These are phyloP conservation scores for Emergomyces orientalis DNA, from an alignment of 2,329 filamentous ascomycete genomes.

Conservation along the genomic window DNA sequence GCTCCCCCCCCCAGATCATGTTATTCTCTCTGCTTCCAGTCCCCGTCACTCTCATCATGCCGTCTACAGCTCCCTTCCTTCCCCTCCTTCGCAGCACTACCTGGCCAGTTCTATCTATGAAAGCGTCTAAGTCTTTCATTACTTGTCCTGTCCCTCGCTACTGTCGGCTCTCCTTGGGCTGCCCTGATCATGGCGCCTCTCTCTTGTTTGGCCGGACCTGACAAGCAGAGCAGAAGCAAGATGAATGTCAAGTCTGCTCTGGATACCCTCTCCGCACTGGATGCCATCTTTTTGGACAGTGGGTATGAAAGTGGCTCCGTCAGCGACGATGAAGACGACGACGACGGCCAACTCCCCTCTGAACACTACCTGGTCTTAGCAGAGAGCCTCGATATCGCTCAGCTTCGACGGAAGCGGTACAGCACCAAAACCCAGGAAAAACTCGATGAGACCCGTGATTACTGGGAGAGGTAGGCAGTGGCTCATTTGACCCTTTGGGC, in stretches of 20 bases:
- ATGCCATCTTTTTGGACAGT: slow-evolving; percentile 17
- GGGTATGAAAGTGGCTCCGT: slow-evolving; percentile 14
- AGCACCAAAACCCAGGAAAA: slow-evolving; percentile 20
- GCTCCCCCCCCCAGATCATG: slow-evolving; percentile 8
- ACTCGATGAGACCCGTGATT: too few relatives aligned
- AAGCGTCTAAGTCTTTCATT: not conserved
- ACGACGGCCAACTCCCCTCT: too few relatives aligned
- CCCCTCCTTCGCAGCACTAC: not conserved
- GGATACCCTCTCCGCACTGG: slow-evolving; percentile 12
- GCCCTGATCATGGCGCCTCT: slow-evolving; percentile 13
- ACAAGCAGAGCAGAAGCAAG: slow-evolving; percentile 10
- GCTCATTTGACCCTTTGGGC: too few relatives aligned
- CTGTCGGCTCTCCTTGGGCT: not conserved
- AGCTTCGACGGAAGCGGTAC: slow-evolving; percentile 23
- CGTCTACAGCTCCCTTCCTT: not conserved
- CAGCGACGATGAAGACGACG: too few relatives aligned
- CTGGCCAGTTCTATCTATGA: not conserved
- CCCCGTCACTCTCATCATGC: not conserved
- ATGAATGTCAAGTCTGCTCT: slow-evolving; percentile 17
- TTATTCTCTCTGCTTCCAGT: slow-evolving; percentile 6
- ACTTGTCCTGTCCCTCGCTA: not conserved
- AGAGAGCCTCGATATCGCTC: slow-evolving; percentile 20
- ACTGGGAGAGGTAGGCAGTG: too few relatives aligned
- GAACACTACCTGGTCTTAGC: too few relatives aligned
- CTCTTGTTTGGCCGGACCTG: slow-evolving; percentile 10